Conservation (phyloP, 176 grass and related monocot species). For the Lolium perenne region DNA sequence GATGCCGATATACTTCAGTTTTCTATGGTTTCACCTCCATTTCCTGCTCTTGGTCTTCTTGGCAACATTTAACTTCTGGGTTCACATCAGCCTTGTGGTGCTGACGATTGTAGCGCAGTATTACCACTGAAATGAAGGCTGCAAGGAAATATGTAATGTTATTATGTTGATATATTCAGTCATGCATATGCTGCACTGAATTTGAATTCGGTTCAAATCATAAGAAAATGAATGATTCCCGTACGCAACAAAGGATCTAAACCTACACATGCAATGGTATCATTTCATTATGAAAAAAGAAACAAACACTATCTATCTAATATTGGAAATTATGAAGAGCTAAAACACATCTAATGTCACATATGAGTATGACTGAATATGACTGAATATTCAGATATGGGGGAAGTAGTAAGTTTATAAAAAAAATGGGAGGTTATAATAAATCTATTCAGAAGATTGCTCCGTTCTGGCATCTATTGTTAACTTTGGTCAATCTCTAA, state of each 20-base stretch:
- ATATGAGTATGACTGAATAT: no score
- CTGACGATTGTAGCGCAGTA: slow-evolving; percentile 69
- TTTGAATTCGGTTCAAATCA: background rate
- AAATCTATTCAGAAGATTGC: background rate
- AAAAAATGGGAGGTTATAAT: background rate
- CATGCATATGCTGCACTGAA: background rate
- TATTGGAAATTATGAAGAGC: no score
- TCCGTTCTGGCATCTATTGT: background rate
- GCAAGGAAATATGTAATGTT: slow-evolving; percentile 33
- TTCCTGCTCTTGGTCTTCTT: slow-evolving; percentile 50
- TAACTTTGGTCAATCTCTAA: background rate
- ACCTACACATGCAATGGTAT: background rate
- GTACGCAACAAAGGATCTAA: background rate
- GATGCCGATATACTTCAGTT: background rate
- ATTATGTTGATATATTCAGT: background rate
- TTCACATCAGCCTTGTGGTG: slow-evolving; percentile 40
- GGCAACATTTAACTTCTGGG: slow-evolving; percentile 25
- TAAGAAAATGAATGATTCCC: background rate
- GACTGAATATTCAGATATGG: background rate
- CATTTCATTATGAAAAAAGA: background rate
- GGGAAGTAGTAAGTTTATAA: background rate
- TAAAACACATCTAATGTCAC: no score
- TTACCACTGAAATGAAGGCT: slow-evolving; percentile 79
- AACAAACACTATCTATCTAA: background rate
- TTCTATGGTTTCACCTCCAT: slow-evolving; percentile 16